Conservation (phyloP, 2,329 filamentous ascomycete species). For the Seiridium cupressi region DNA sequence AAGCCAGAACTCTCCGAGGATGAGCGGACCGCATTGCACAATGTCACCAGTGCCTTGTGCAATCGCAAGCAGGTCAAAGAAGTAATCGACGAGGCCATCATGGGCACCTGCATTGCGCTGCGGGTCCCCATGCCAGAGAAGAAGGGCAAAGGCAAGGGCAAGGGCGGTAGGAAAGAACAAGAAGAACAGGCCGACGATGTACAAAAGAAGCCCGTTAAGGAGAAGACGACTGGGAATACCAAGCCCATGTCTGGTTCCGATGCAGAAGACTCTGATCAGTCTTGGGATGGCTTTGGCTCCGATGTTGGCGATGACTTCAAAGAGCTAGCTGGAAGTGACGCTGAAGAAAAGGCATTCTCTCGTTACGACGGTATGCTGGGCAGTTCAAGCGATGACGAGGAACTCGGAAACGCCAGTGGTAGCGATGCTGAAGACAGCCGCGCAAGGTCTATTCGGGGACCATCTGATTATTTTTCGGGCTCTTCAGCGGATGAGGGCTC, state of each 20-base stretch:
- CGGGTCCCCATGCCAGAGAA: constrained; percentile 47
- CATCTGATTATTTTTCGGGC: constrained; percentile 11
- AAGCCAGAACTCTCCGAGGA: constrained; percentile 53
- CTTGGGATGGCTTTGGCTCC: constrained; percentile 18
- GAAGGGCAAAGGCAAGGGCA: constrained; percentile 29
- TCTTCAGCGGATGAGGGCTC: constrained; percentile 12
- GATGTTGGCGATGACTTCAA: neutral
- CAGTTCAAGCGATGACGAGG: constrained; percentile 37
- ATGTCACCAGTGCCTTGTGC: constrained; percentile 58
- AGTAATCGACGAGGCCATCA: constrained; percentile 46
- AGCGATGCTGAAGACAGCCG: constrained; percentile 26
- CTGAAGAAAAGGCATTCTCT: constrained; percentile 34
- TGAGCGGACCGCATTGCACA: constrained; percentile 50
- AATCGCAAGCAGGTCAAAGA: constrained; percentile 50
- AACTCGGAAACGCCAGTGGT: constrained; percentile 25
- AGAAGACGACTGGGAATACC: constrained; percentile 16
- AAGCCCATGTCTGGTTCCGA: constrained; percentile 2
- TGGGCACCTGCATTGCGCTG: constrained; percentile 46
- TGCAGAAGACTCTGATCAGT: constrained; percentile 18
- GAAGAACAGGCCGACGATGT: constrained; percentile 24
- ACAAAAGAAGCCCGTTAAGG: constrained; percentile 16
- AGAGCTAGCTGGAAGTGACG: neutral
- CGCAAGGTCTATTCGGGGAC: constrained; percentile 15
- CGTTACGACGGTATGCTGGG: constrained; percentile 47
- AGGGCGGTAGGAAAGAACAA: constrained; percentile 23